Conservation (phyloP, 1,284 basidiomycete species). For the Neonothopanus nambi region DNA sequence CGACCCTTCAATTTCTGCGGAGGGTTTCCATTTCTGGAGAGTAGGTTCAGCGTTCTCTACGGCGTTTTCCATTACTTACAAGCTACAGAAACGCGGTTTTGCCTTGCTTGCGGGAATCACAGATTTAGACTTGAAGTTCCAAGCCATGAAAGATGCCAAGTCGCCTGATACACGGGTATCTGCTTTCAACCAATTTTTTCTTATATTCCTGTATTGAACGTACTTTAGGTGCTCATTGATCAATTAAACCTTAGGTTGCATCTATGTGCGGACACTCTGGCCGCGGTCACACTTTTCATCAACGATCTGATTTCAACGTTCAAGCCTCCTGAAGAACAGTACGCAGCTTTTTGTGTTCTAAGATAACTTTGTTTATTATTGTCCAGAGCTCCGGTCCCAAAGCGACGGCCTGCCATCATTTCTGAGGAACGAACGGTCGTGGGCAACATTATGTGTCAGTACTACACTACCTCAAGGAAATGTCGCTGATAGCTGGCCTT, state of each 20-base stretch:
- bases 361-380: too few species aligned
- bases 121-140: conserved; percentile 45
- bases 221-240: conserved; percentile 47
- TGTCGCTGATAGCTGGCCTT: conserved; percentile 10
- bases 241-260: conserved; percentile 52
- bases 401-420: conserved; percentile 36
- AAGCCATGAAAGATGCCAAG: conserved; percentile 28
- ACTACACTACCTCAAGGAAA: conserved; percentile 5
- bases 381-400: conserved; percentile 28
- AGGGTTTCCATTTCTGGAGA: conserved; percentile 66
- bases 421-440: conserved; percentile 25
- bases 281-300: conserved; percentile 52
- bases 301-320: conserved; percentile 46
- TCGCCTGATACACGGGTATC: conserved; percentile 43
- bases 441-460: conserved; percentile 37
- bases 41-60: conserved; percentile 40
- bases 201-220: not conserved
- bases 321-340: conserved; percentile 39
- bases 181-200: conserved; percentile 7
- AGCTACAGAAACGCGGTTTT: conserved; percentile 55
- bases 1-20: conserved; percentile 15
- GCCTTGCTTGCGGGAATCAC: conserved; percentile 65
- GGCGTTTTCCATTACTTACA: conserved; percentile 15
- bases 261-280: conserved; percentile 69
- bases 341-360: too few species aligned